phyloP scores from a whole-genome alignment of 257 asterid species.

The Solanum okadae region DNA sequence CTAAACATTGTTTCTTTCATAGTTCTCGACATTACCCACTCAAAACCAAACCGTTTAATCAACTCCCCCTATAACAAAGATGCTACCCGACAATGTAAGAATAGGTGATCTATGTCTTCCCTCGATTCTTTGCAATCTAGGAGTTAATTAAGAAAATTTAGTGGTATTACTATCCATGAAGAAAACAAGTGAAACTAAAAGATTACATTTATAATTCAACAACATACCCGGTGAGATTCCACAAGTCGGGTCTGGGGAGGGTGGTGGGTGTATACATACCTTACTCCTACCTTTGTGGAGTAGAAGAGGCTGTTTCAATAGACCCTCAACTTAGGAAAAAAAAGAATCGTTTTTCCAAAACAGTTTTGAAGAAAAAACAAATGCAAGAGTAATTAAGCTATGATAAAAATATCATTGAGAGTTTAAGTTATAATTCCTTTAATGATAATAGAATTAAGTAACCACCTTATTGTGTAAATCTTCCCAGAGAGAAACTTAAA shows the following conservation, averaged over 20 bases:
- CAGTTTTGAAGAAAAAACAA: not conserved
- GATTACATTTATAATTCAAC: not conserved
- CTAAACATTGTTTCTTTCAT: not conserved
- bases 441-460: not conserved
- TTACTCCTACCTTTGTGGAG: not conserved
- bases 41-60: not conserved
- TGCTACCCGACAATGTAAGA: not conserved
- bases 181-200: not conserved
- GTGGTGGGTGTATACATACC: not conserved
- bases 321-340: not conserved
- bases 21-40: not conserved
- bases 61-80: not conserved
- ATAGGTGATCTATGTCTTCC: not conserved
- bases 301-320: not conserved
- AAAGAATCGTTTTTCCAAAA: not conserved
- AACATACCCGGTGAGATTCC: not conserved
- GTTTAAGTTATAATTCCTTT: not conserved
- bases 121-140: not conserved
- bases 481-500: not conserved
- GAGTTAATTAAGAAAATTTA: not conserved
- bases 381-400: not conserved
- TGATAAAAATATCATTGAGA: not conserved
- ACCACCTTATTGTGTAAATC: not conserved
- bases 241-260: not conserved
- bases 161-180: not conserved